Conservation (phyloP, 495 filamentous ascomycete species). For the Penicillium roqueforti region DNA sequence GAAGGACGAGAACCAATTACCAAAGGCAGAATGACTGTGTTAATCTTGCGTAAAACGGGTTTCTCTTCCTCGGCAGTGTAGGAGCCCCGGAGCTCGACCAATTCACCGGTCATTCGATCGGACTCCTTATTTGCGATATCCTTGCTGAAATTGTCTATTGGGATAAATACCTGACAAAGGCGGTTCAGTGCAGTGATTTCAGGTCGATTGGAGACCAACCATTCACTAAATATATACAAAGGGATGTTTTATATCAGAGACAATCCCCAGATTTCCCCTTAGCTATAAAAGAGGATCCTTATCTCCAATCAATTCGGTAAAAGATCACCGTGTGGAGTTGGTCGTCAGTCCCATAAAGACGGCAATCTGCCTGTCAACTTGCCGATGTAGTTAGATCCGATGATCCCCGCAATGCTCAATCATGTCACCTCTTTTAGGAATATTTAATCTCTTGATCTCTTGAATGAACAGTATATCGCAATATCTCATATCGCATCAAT, state of each 20-base stretch:
- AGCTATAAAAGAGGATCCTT: not conserved
- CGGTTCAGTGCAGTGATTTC: too few relatives aligned
- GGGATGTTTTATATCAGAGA: too few relatives aligned
- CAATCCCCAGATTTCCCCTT: not conserved
- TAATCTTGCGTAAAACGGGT: constrained; percentile 46
- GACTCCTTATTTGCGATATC: not conserved
- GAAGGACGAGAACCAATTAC: constrained; percentile 21
- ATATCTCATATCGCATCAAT: not conserved
- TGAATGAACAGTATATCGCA: not conserved
- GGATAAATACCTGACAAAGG: too few relatives aligned
- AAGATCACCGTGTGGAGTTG: constrained; percentile 8
- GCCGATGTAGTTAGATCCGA: constrained; percentile 4
- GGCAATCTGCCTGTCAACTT: constrained; percentile 15
- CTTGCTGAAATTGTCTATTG: constrained; percentile 11
- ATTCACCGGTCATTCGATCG: constrained; percentile 1
- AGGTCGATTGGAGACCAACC: not conserved
- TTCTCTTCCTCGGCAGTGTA: constrained; percentile 40
- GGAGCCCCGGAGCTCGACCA: constrained; percentile 21
- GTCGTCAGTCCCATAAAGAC: constrained; percentile 13
- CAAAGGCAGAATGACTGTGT: constrained; percentile 38
- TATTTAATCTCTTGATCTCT: not conserved
- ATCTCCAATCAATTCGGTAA: not conserved
- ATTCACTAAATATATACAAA: not conserved
- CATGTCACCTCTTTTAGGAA: not conserved
- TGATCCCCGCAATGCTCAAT: not conserved